A percentile compares a stretch with the other conserved stretches of the same genome.
phyloP scores from a whole-genome alignment of 2,329 filamentous ascomycete species.

The Pseudocercospora musae region DNA sequence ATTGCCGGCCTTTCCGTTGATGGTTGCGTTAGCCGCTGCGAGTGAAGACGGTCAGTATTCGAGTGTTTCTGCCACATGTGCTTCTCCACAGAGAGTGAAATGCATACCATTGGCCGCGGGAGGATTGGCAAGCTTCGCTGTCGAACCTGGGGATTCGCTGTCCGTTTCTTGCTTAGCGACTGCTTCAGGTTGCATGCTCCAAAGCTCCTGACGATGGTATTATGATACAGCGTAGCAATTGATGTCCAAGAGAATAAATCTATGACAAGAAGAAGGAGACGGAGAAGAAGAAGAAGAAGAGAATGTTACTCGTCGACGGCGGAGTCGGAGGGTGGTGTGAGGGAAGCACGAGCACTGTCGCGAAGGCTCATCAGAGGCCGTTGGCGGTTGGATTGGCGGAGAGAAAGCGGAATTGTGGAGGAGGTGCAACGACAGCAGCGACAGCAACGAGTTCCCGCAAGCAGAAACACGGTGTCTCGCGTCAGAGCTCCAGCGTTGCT shows the following conservation, averaged over 20 bases:
- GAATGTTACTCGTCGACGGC: background rate
- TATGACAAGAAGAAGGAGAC: background rate
- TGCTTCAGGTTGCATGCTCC: constrained; percentile 30
- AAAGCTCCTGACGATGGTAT: background rate
- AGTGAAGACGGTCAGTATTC: background rate
- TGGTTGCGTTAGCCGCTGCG: constrained; percentile 17
- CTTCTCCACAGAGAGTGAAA: background rate
- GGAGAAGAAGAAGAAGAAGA: no score
- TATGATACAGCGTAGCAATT: background rate
- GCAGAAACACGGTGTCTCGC: background rate
- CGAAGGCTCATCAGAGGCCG: constrained; percentile 13
- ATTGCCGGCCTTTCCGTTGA: constrained; percentile 3
- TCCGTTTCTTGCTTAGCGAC: constrained; percentile 26
- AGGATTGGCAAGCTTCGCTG: constrained; percentile 11
- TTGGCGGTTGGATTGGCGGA: background rate
- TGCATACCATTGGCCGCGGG: constrained; percentile 22
- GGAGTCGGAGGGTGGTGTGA: constrained; percentile 5
- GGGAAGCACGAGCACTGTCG: background rate
- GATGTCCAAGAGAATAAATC: background rate
- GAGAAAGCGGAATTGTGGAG: background rate
- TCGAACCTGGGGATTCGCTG: constrained; percentile 24
- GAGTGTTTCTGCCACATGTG: background rate
- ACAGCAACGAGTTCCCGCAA: background rate
- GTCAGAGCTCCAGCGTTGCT: background rate
- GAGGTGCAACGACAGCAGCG: no score